Evolutionary conservation across 495 filamentous ascomycete genomes (phyloP).

Genomic region (Xylaria bambusicola): DNA sequence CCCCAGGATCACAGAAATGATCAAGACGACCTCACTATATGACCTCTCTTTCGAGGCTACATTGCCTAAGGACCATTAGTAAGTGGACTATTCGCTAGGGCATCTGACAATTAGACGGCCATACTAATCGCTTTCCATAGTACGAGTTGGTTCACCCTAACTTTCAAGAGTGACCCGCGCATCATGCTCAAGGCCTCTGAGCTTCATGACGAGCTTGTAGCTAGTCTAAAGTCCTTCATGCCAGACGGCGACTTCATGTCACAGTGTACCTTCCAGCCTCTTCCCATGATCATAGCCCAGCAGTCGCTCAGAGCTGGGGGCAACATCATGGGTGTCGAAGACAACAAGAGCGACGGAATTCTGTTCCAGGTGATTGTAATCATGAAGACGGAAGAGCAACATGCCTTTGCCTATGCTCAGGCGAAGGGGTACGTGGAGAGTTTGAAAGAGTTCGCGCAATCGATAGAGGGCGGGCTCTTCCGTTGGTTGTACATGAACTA

Average conservation of each 20-base stretch:
- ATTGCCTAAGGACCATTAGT: neutral
- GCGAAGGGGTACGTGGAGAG: constrained; percentile 15
- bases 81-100: constrained; percentile 16
- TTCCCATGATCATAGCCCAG: constrained; percentile 42
- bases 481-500: too few species aligned
- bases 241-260: constrained; percentile 38
- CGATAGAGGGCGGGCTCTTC: too few species aligned
- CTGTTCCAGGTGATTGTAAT: constrained; percentile 21
- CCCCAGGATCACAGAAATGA: constrained; percentile 21
- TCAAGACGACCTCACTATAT: constrained; percentile 22
- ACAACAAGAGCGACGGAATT: constrained; percentile 32
- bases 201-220: constrained; percentile 25
- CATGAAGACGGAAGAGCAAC: constrained; percentile 27
- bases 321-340: constrained; percentile 55
- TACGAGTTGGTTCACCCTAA: constrained; percentile 31
- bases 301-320: constrained; percentile 49
- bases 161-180: constrained; percentile 29
- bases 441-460: too few species aligned
- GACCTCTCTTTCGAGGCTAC: constrained; percentile 13
- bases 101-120: neutral
- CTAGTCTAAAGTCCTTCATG: constrained; percentile 22
- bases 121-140: constrained; percentile 16
- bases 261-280: constrained; percentile 51
- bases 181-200: constrained; percentile 27
- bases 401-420: constrained; percentile 13